A percentile compares a stretch with the other conserved stretches of the same genome.
Conservation (phyloP, 176 grass and related monocot genomes). For the Oryza coarctata region DNA sequence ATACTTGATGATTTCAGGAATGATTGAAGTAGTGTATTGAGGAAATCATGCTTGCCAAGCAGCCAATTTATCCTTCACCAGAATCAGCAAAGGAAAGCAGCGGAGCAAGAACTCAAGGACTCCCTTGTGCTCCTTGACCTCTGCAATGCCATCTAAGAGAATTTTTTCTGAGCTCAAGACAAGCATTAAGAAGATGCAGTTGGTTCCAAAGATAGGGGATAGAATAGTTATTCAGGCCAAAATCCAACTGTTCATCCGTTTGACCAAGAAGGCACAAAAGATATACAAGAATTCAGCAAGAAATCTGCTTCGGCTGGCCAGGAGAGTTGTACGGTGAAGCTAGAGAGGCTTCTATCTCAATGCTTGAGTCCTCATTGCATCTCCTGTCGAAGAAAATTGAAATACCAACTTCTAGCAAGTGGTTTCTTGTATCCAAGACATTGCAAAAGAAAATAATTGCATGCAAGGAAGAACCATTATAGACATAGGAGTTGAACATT, state of each 20-base stretch:
- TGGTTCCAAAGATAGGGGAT: conserved; percentile 1
- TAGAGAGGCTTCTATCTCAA: neutral
- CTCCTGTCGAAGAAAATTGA: neutral
- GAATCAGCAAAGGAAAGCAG: neutral
- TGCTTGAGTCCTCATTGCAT: neutral
- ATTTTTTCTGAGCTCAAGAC: conserved; percentile 6
- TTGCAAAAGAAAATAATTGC: conserved; percentile 5
- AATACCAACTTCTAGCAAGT: neutral
- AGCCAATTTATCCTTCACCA: conserved; percentile 19
- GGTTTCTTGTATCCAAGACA: conserved; percentile 30
- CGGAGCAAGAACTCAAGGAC: conserved; percentile 27
- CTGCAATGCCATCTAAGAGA: neutral
- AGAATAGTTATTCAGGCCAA: neutral
- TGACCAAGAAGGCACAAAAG: conserved; percentile 24
- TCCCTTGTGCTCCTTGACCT: conserved; percentile 27
- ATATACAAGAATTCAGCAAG: conserved; percentile 16
- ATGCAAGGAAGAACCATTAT: conserved; percentile 8
- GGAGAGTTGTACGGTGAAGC: neutral
- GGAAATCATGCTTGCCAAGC: neutral
- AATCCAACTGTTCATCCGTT: neutral
- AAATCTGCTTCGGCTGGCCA: neutral
- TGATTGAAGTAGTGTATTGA: neutral
- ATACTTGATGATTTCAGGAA: neutral
- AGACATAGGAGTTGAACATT: conserved; percentile 34
- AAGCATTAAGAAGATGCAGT: neutral